These are phyloP conservation scores for Colletotrichum navitas DNA, from an alignment of 2,329 filamentous ascomycete species.

Conservation along the genomic window DNA sequence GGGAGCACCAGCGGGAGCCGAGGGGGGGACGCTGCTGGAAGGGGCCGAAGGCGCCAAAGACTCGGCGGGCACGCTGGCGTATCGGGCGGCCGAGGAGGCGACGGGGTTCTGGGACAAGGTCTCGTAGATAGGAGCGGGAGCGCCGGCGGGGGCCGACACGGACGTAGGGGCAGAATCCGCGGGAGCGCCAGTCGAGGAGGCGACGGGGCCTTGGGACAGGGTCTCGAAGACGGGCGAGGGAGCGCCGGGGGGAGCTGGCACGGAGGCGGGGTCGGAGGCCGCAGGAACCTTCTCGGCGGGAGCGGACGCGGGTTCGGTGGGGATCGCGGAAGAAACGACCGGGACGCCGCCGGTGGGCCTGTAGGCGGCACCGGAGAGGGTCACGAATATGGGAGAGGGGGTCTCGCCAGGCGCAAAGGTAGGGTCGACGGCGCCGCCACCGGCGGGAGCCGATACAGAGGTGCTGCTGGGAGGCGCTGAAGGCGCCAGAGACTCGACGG, in stretches of 20 bases:
- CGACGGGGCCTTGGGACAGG: neutral
- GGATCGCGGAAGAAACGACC: neutral
- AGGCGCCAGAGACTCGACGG: neutral
- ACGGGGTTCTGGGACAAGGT: neutral
- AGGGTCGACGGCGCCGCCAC: conserved; percentile 18
- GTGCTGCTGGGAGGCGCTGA: neutral
- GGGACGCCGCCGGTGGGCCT: neutral
- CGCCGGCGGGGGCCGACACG: conserved; percentile 13
- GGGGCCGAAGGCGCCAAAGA: neutral
- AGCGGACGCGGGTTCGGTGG: neutral
- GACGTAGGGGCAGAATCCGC: neutral
- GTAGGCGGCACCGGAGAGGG: conserved; percentile 31
- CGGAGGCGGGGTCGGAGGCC: neutral
- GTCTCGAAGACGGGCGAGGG: conserved; percentile 2
- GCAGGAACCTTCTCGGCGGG: neutral
- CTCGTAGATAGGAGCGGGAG: neutral
- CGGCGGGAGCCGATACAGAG: conserved; percentile 15
- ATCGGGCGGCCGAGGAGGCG: neutral
- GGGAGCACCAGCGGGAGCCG: conserved; percentile 20
- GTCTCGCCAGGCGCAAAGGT: conserved; percentile 24
- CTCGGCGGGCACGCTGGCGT: neutral
- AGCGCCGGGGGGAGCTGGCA: conserved; percentile 9
- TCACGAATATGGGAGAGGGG: conserved; percentile 31
- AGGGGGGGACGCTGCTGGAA: neutral
- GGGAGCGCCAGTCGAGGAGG: neutral